Evolutionary conservation across 768 basidiomycete species (phyloP).

Genomic region (Xerocomus potaroensis): DNA sequence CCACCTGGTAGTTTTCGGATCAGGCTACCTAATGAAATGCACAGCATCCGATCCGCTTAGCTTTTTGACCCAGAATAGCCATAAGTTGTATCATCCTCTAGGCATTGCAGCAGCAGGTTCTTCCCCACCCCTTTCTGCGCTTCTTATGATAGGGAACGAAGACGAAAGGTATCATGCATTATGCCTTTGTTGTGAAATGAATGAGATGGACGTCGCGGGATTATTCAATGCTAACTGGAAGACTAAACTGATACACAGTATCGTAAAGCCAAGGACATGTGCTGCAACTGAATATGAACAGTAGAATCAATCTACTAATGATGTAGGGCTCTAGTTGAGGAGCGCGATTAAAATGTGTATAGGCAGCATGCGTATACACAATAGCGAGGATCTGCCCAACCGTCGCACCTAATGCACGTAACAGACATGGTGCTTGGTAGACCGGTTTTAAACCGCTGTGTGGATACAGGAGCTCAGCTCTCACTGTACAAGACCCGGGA

Average conservation of each 20-base stretch:
- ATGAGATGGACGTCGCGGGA: too few species aligned
- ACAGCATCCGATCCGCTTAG: too few species aligned
- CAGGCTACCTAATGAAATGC: too few species aligned
- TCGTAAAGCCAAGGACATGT: slow-evolving; percentile 10
- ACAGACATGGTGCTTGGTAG: not conserved
- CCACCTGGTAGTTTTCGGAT: too few species aligned
- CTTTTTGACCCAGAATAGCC: too few species aligned
- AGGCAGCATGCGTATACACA: not conserved
- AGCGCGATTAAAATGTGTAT: slow-evolving; percentile 8
- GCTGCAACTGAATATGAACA: slow-evolving; percentile 9
- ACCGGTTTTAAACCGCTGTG: not conserved
- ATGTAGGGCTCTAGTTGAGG: slow-evolving; percentile 5
- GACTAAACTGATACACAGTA: slow-evolving; percentile 29
- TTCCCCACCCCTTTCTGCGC: too few species aligned
- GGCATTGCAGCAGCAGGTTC: too few species aligned
- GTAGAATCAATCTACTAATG: slow-evolving; percentile 31
- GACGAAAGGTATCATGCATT: too few species aligned
- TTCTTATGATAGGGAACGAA: too few species aligned
- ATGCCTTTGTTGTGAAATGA: too few species aligned
- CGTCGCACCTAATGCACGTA: not conserved
- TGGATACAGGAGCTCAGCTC: slow-evolving; percentile 18
- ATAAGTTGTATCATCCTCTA: too few species aligned
- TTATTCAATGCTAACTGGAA: not conserved
- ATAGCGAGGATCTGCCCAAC: not conserved
- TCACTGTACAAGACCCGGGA: slow-evolving; percentile 17